phyloP scores from a whole-genome alignment of 2,329 filamentous ascomycete genomes.

The Cryphonectria carpinicola region DNA sequence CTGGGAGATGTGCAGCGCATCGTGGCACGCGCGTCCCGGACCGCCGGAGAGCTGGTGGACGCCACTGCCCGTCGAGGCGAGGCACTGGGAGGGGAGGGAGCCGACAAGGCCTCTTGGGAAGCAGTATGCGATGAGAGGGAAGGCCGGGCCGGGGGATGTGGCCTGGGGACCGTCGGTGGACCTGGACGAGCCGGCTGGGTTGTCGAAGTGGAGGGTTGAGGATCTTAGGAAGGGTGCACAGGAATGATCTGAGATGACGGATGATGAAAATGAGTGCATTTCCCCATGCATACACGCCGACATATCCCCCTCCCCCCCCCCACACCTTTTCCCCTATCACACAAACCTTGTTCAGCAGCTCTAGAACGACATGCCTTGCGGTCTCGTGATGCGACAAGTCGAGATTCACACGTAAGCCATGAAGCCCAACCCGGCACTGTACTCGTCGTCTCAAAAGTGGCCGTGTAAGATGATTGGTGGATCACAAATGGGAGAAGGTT shows the following conservation, averaged over 20 bases:
- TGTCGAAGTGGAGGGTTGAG: slow-evolving; percentile 42
- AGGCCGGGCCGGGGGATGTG: slow-evolving; percentile 38
- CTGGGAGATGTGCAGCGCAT: slow-evolving; percentile 77
- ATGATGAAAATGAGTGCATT: too few species aligned
- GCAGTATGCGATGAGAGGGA: slow-evolving; percentile 13
- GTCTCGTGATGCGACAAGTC: not conserved
- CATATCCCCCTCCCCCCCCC: not conserved
- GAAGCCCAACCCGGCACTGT: not conserved
- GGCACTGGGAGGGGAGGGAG: slow-evolving; percentile 44
- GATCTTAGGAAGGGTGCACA: slow-evolving; percentile 33
- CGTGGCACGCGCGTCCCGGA: slow-evolving; percentile 69
- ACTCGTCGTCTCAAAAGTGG: not conserved
- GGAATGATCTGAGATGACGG: slow-evolving; percentile 16
- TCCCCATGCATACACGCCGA: not conserved
- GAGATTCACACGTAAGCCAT: not conserved
- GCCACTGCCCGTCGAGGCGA: slow-evolving; percentile 64
- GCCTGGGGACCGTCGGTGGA: slow-evolving; percentile 46
- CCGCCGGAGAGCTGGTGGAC: slow-evolving; percentile 64
- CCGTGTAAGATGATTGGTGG: slow-evolving; percentile 31
- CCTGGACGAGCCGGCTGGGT: slow-evolving; percentile 48
- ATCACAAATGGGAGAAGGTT: not conserved
- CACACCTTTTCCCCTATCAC: not conserved
- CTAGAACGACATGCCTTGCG: not conserved
- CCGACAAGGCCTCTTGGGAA: slow-evolving; percentile 31
- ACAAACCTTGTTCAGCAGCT: not conserved